Conservation (phyloP, 768 basidiomycete genomes). For the Mycena sanguinolenta region DNA sequence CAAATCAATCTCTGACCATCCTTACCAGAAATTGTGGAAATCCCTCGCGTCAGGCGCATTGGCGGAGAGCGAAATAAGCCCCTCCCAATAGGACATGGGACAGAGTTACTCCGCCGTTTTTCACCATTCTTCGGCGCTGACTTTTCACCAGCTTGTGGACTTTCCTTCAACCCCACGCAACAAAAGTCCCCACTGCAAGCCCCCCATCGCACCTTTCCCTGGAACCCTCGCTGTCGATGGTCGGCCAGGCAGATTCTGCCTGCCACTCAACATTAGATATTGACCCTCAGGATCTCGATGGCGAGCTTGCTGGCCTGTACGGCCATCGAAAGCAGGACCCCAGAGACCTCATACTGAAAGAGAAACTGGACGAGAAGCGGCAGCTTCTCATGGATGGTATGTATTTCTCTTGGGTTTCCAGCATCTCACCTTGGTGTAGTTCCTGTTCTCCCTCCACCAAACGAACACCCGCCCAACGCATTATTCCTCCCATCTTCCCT, state of each 20-base stretch:
- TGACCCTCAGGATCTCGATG: slow-evolving; percentile 42
- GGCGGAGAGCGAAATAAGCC: slow-evolving; percentile 52
- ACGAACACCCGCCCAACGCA: slow-evolving; percentile 51
- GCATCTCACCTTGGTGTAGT: slow-evolving; percentile 53
- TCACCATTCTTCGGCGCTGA: slow-evolving; percentile 3
- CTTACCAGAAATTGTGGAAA: slow-evolving; percentile 61
- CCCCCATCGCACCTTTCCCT: slow-evolving; percentile 34
- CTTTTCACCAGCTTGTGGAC: slow-evolving; percentile 48
- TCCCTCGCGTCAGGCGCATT: slow-evolving; percentile 66
- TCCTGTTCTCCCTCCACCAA: slow-evolving; percentile 68
- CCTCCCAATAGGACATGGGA: slow-evolving; percentile 41
- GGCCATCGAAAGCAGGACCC: slow-evolving; percentile 42
- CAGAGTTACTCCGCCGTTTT: slow-evolving; percentile 17
- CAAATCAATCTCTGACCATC: background rate
- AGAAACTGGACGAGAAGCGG: slow-evolving; percentile 62
- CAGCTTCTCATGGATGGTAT: slow-evolving; percentile 71
- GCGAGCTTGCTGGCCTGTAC: slow-evolving; percentile 51
- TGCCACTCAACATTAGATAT: slow-evolving; percentile 6
- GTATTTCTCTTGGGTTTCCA: slow-evolving; percentile 10
- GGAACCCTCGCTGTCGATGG: slow-evolving; percentile 46
- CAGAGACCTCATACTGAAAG: slow-evolving; percentile 62
- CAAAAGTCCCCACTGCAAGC: background rate
- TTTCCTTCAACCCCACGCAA: slow-evolving; percentile 54
- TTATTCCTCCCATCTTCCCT: slow-evolving; percentile 50
- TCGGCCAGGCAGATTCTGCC: slow-evolving; percentile 45